Evolutionary conservation across 768 basidiomycete species (phyloP).

Genomic region (Aureoboletus auriporus): DNA sequence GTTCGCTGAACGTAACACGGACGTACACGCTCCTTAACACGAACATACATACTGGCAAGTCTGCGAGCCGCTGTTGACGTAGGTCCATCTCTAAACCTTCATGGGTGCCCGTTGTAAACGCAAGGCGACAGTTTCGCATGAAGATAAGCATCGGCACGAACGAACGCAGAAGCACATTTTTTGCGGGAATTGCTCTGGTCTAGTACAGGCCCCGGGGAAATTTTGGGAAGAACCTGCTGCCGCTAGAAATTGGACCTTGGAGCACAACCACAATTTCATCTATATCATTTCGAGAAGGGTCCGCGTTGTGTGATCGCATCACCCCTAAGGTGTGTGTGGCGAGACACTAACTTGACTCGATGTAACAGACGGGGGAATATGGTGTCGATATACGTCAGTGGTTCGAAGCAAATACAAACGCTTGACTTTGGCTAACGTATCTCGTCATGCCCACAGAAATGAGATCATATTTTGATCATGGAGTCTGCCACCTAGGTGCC

Average conservation of each 20-base stretch:
- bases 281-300: too few relatives aligned
- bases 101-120: too few relatives aligned
- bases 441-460: neutral
- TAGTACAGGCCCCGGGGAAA: neutral
- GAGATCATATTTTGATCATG: constrained; percentile 2
- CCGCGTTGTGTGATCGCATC: too few relatives aligned
- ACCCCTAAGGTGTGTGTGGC: neutral
- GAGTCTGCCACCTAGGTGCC: neutral
- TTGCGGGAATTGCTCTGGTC: constrained; percentile 14
- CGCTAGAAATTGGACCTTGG: neutral
- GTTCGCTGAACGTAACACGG: constrained; percentile 4
- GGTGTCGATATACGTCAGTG: neutral
- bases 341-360: constrained; percentile 7
- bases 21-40: too few relatives aligned
- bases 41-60: neutral
- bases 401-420: neutral
- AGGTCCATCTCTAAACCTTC: too few relatives aligned
- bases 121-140: too few relatives aligned
- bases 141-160: neutral
- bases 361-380: too few relatives aligned
- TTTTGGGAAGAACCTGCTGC: neutral
- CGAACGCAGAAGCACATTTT: constrained; percentile 5
- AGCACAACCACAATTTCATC: too few relatives aligned
- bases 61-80: neutral
- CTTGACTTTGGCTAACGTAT: neutral